A percentile compares a stretch with the other conserved stretches of the same genome.
Evolutionary conservation across 805 yeast genomes (phyloP).

Genomic region (Ogataea parapolymorpha): DNA sequence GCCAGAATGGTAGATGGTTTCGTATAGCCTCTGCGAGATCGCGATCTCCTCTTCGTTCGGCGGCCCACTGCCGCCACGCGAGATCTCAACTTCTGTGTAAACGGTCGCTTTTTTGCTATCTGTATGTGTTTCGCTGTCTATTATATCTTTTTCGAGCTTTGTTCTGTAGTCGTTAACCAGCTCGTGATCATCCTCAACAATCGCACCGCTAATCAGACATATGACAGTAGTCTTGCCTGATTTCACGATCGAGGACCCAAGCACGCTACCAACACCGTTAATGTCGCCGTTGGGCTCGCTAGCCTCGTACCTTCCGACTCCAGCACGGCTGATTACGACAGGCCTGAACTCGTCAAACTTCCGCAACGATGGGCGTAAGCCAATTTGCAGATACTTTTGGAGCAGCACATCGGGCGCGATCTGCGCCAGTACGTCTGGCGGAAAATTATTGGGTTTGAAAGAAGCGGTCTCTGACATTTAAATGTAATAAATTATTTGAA

Average conservation of each 20-base stretch:
- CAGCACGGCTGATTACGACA: conserved; percentile 41
- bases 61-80: conserved; percentile 72
- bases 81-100: conserved; percentile 73
- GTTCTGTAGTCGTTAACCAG: conserved; percentile 40
- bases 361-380: conserved; percentile 74
- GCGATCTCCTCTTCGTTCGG: conserved; percentile 86
- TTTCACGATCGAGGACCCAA: conserved; percentile 69
- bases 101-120: conserved; percentile 39
- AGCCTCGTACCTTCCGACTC: conserved; percentile 32
- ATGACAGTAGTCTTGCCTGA: conserved; percentile 72
- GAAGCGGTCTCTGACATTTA: conserved; percentile 5
- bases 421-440: conserved; percentile 78
- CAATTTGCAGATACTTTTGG: conserved; percentile 71
- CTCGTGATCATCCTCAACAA: conserved; percentile 53
- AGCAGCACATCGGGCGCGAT: conserved; percentile 83
- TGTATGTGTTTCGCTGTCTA: conserved; percentile 17
- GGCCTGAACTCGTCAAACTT: conserved; percentile 69
- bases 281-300: conserved; percentile 11
- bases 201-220: conserved; percentile 67
- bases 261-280: conserved; percentile 28
- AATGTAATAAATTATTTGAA: not conserved
- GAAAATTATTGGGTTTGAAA: conserved; percentile 54
- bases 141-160: conserved; percentile 37
- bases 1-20: conserved; percentile 55
- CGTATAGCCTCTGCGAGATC: conserved; percentile 61